A percentile compares a stretch with the other conserved stretches of the same genome.
phyloP scores from a whole-genome alignment of 805 yeast species.

The Barnettozyma siamensis region DNA sequence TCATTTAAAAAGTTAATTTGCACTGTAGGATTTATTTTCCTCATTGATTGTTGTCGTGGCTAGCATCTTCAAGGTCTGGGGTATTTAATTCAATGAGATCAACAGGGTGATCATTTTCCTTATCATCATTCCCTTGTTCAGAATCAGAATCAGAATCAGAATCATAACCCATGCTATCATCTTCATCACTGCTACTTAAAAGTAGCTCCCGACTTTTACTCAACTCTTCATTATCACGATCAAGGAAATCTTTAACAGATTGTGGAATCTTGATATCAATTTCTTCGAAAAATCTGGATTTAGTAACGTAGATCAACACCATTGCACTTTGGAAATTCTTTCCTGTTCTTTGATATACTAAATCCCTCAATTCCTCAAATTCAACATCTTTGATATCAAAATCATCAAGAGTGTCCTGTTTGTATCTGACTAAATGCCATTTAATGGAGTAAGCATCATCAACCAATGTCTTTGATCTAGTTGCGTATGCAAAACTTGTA shows the following conservation, averaged over 20 bases:
- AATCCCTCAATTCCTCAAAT: slow-evolving; percentile 24
- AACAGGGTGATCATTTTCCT: background rate
- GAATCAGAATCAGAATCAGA: background rate
- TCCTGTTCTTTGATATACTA: slow-evolving; percentile 17
- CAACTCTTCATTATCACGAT: slow-evolving; percentile 25
- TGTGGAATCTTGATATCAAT: slow-evolving; percentile 16
- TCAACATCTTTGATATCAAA: slow-evolving; percentile 17
- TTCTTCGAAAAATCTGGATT: slow-evolving; percentile 19
- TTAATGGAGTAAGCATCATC: slow-evolving; percentile 6
- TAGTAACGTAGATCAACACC: slow-evolving; percentile 30
- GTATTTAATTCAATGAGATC: background rate
- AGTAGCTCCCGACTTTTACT: slow-evolving; percentile 17
- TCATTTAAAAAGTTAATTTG: too few species aligned
- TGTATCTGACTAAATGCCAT: slow-evolving; percentile 30
- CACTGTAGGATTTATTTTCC: too few species aligned
- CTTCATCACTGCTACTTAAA: slow-evolving; percentile 16
- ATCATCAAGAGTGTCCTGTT: slow-evolving; percentile 23
- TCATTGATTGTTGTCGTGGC: too few species aligned
- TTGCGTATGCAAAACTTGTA: slow-evolving; percentile 27
- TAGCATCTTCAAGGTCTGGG: background rate
- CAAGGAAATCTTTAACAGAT: slow-evolving; percentile 26
- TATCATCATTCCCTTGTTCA: background rate
- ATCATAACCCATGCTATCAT: slow-evolving; percentile 9
- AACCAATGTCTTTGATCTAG: slow-evolving; percentile 7
- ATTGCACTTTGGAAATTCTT: slow-evolving; percentile 26